Percentiles rank a stretch among this genome's conserved stretches.
These are phyloP conservation scores for Lichtheimia ramosa DNA, from an alignment of 371 early-diverging fungal species.

Conservation along the genomic window DNA sequence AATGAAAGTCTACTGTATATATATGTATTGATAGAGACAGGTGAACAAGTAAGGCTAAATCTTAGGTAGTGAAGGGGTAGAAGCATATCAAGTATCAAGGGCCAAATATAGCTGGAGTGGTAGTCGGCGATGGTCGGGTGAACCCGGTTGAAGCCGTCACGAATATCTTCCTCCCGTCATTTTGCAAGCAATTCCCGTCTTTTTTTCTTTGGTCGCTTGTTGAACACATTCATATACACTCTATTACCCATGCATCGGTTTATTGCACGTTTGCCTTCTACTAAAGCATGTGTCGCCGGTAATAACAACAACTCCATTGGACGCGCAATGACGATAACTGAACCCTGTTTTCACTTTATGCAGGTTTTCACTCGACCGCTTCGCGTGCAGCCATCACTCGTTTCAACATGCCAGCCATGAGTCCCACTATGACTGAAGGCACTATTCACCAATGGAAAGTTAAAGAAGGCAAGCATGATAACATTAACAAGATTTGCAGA, in stretches of 20 bases:
- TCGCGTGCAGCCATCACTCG: constrained; percentile 58
- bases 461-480: constrained; percentile 61
- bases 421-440: constrained; percentile 98
- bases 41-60: too few relatives aligned
- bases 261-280: constrained; percentile 6
- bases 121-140: not conserved
- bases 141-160: not conserved
- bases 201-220: not conserved
- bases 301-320: not conserved
- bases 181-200: not conserved
- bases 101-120: not conserved
- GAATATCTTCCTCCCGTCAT: not conserved
- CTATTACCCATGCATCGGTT: constrained; percentile 2
- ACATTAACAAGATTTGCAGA: not conserved
- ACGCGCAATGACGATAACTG: not conserved
- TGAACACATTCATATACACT: too few relatives aligned
- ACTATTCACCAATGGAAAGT: constrained; percentile 90
- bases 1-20: too few relatives aligned
- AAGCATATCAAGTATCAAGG: too few relatives aligned
- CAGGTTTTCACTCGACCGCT: constrained; percentile 63
- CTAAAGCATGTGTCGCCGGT: constrained; percentile 9
- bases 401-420: constrained; percentile 92
- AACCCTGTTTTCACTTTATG: not conserved
- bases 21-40: too few relatives aligned
- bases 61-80: too few relatives aligned